Evolutionary conservation across 495 filamentous ascomycete genomes (phyloP), one percentile per base, ranked within the genome.

Genomic region (Margaritispora aquatica): DNA sequence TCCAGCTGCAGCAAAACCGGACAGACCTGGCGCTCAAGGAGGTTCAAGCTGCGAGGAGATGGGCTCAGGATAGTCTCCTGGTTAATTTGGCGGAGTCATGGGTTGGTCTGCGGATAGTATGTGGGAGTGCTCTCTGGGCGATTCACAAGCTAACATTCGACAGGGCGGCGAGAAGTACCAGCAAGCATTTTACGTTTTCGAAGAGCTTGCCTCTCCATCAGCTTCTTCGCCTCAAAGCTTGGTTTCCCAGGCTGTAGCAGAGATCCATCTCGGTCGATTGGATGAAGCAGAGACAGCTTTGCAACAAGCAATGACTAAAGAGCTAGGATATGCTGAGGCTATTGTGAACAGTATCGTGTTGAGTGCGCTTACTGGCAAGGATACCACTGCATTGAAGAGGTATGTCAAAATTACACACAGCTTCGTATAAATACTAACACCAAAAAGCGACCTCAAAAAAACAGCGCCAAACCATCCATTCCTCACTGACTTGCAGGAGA

Each of bases 101-200:
- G 93, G 87, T 96, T 66, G 93, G 90, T 5, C 71, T 97, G 75
- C 79, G 93, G 68, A 71, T 94, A 72, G 92, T 96, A 80, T 47
- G 86, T 82, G 59, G 27, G 24, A 29, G 15, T 27, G 46, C n/a
- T 21, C 19, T 23, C 26, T 13, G 26, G 19, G 3, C 34, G 29
- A 36, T 52, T 54, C 51, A 65, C 34, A 62, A 9, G 50, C 50
- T 41, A 36, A 62, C 48, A 49, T 31, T 34, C 2, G 57, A 46
- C 52, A 95, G 89, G 94, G 94, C 68, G 92, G 91, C 61, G 93
- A 97, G 62, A 92, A 89, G 72, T 98, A 97, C 77, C 94, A 97
- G 71, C 88, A 90, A 64, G 88, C 93, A 34, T 98, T 94, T 76
- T 98, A 98, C 80, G 92, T 98, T 64, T 98, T 90, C 69, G 93